Conservation (phyloP, 148 eudicot species). For the Rhododendron williamsianum region DNA sequence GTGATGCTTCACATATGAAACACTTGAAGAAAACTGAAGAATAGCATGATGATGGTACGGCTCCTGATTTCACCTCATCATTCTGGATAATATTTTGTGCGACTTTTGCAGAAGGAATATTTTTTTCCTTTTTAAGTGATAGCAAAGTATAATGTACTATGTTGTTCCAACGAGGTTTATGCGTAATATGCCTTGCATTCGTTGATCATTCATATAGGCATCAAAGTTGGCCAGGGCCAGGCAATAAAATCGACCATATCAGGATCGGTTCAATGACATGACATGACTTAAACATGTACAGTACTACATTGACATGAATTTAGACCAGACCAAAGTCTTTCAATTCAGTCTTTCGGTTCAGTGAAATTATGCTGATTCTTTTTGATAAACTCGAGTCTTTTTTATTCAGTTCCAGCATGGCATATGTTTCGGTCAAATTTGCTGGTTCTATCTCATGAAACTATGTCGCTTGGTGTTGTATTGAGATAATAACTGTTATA, state of each 20-base stretch:
- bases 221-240: not conserved
- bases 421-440: not conserved
- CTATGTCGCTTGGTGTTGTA: not conserved
- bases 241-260: not conserved
- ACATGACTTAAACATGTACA: not conserved
- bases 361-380: no score
- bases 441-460: not conserved
- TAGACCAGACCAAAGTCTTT: not conserved
- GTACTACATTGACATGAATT: not conserved
- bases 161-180: not conserved
- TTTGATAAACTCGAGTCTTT: not conserved
- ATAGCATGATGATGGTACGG: not conserved
- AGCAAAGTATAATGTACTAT: not conserved
- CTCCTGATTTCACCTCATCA: not conserved
- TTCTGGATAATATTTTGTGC: not conserved
- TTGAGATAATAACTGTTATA: not conserved
- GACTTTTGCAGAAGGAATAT: not conserved
- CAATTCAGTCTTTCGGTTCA: not conserved
- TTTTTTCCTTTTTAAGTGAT: not conserved
- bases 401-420: not conserved
- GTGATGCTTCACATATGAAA: not conserved
- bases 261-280: no score
- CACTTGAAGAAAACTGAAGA: not conserved
- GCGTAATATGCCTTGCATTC: not conserved
- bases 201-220: not conserved